Conservation (phyloP, 139 green algal species). For the Chloropicon primus region DNA sequence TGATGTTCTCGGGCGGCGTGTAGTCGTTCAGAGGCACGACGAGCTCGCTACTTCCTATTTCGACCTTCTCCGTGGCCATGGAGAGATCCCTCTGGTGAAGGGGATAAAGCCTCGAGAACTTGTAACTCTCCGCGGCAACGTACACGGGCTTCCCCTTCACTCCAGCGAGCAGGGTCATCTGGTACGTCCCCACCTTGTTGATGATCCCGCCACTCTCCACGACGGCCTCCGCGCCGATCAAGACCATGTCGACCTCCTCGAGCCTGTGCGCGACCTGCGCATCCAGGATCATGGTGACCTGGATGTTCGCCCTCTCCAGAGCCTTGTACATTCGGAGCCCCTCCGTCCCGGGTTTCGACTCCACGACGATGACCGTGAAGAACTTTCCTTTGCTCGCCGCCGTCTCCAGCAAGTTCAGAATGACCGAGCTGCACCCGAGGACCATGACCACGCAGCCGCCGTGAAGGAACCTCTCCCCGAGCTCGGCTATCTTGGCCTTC, state of each 20-base stretch:
- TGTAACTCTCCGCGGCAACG: constrained; percentile 87
- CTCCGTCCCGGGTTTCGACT: constrained; percentile 56
- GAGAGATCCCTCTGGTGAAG: constrained; percentile 63
- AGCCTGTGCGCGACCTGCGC: constrained; percentile 59
- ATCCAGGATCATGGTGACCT: constrained; percentile 72
- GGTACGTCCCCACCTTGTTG: constrained; percentile 85
- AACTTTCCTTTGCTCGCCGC: constrained; percentile 40
- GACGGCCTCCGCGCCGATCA: constrained; percentile 86
- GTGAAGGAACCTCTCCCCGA: constrained; percentile 72
- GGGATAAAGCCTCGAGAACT: constrained; percentile 71
- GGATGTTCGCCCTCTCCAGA: constrained; percentile 52
- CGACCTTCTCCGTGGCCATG: constrained; percentile 56
- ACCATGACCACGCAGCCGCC: constrained; percentile 55
- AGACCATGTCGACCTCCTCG: constrained; percentile 70
- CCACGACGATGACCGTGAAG: constrained; percentile 86
- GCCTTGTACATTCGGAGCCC: constrained; percentile 47
- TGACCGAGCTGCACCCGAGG: constrained; percentile 81
- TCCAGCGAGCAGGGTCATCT: constrained; percentile 50
- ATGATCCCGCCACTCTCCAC: constrained; percentile 91
- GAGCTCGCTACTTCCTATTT: constrained; percentile 78
- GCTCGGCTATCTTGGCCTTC: constrained; percentile 68
- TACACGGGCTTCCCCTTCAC: constrained; percentile 78
- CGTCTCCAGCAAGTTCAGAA: constrained; percentile 58
- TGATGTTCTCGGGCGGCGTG: constrained; percentile 76
- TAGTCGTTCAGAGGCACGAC: constrained; percentile 56